phyloP scores from a whole-genome alignment of 257 asterid species.

The Rehmannia glutinosa region DNA sequence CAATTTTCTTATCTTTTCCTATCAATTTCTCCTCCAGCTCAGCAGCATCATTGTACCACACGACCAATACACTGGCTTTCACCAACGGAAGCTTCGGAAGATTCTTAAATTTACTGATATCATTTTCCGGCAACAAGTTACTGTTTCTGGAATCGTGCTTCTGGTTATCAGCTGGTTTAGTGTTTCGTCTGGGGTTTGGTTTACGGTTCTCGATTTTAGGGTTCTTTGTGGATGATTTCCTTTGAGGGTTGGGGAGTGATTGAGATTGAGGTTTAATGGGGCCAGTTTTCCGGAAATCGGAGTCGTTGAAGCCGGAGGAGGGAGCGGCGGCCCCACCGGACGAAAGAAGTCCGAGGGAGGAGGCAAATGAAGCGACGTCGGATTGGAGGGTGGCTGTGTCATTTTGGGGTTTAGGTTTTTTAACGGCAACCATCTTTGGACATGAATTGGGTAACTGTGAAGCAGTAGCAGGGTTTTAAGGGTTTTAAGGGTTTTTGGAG shows the following conservation, averaged over 20 bases:
- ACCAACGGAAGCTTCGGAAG: slow-evolving; percentile 76
- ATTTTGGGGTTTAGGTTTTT: slow-evolving; percentile 21
- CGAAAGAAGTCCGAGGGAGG: slow-evolving; percentile 74
- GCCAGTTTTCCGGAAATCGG: slow-evolving; percentile 79
- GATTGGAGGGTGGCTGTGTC: slow-evolving; percentile 49
- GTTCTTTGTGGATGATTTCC: not conserved
- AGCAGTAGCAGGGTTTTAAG: slow-evolving; percentile 20
- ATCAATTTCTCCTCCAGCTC: slow-evolving; percentile 71
- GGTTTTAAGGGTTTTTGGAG: slow-evolving; percentile 27
- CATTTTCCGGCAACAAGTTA: slow-evolving; percentile 21
- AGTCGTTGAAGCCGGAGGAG: slow-evolving; percentile 74
- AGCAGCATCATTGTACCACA: slow-evolving; percentile 67
- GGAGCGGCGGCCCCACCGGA: slow-evolving; percentile 29
- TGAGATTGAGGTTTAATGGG: slow-evolving; percentile 29
- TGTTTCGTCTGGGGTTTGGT: slow-evolving; percentile 3
- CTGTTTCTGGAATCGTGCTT: slow-evolving; percentile 6
- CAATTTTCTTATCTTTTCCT: slow-evolving; percentile 53
- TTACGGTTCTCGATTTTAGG: not conserved
- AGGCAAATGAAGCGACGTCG: slow-evolving; percentile 79
- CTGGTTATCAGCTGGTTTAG: slow-evolving; percentile 17
- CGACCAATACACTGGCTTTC: slow-evolving; percentile 45
- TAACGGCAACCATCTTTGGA: slow-evolving; percentile 36
- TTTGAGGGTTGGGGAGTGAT: not conserved
- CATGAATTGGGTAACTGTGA: not conserved
- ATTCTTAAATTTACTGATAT: slow-evolving; percentile 38